Conservation (phyloP, 176 grass and related monocot species). For the Oryza longistaminata region DNA sequence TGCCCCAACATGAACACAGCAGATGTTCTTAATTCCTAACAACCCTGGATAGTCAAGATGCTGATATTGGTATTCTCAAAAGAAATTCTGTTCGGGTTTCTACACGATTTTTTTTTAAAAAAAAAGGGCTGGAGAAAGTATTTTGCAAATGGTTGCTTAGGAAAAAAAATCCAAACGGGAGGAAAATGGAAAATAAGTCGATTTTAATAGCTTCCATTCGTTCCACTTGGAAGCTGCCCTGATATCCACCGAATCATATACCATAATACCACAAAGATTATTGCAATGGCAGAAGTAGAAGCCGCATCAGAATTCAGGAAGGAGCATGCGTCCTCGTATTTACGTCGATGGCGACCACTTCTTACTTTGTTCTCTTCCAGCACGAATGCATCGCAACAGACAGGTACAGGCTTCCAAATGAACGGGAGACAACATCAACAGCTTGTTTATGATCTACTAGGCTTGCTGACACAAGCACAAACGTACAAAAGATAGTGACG, state of each 20-base stretch:
- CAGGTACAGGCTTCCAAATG: neutral
- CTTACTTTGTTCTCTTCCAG: neutral
- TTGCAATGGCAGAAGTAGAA: neutral
- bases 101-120: neutral
- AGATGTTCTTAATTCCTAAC: no score
- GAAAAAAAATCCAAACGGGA: neutral
- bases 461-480: neutral
- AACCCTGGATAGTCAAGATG: neutral
- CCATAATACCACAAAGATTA: constrained; percentile 5
- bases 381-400: neutral
- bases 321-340: neutral
- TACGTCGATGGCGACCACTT: neutral
- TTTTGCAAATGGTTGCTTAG: neutral
- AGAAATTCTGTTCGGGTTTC: neutral
- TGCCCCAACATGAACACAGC: neutral
- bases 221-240: constrained; percentile 10
- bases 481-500: neutral
- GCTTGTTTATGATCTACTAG: neutral
- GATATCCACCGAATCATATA: neutral
- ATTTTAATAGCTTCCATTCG: neutral
- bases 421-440: neutral
- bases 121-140: neutral
- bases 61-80: neutral
- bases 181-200: neutral
- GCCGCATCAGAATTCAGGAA: neutral